Evolutionary conservation across 108 stramenopile species (phyloP), one percentile per base, ranked within the genome.

Genomic region (Nitzschia sp.): DNA sequence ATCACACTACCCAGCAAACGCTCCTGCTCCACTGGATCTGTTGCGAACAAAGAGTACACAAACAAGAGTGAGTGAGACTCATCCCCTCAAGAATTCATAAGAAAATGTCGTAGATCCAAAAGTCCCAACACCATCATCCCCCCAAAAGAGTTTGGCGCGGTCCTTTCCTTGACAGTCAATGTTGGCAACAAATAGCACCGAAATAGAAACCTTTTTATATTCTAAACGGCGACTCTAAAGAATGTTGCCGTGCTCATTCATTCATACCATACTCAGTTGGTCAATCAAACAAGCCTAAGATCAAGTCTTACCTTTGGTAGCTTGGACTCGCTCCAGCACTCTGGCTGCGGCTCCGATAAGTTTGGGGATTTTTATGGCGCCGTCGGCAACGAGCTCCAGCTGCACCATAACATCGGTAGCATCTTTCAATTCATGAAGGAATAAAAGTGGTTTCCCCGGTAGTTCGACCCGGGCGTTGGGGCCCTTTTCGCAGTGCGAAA

Each of bases 71-170:
- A 66, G 64, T 17, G 19, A 66, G 6, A 66, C 52, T 4, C 31
- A 17, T n/a, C n/a, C n/a, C n/a, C n/a, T n/a, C n/a, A n/a, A n/a
- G n/a, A n/a, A 13, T 27, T 26, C 17, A 45, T 13, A 41, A 54
- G 21, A 64, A 32, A 61, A 60, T 75, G 74, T 75, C 55, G 74
- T 75, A 75, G 74, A 75, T 75, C 74, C 66, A 75, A 53, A 63
- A 59, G 47, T 29, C 31, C 66, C 65, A 63, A 54, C 36, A 44
- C 45, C 74, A 17, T 21, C 26, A 26, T 35, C 13, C n/a, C n/a
- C n/a, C n/a, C n/a, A n/a, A n/a, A 33, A 44, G 27, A 38, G 25
- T 29, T 57, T n/a, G 48, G 38, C 16, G 56, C 41, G 65, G 59
- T 47, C 46, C 74, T 57, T 68, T 67, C 74, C 74, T 75, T 75